Conservation (phyloP, 176 grass and related monocot genomes). For the Aegilops tauschii region DNA sequence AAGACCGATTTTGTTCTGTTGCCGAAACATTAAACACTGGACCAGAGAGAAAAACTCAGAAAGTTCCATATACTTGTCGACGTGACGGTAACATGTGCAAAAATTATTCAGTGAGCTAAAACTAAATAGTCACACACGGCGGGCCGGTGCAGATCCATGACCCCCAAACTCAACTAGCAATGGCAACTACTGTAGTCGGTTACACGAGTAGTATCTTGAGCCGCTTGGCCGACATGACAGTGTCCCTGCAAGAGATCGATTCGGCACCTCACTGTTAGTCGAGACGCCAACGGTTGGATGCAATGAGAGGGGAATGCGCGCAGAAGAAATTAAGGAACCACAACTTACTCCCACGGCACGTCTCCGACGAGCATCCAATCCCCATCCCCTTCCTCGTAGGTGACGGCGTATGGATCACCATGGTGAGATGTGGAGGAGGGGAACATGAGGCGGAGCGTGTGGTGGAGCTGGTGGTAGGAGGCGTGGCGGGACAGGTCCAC, state of each 20-base stretch:
- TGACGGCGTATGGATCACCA: constrained; percentile 20
- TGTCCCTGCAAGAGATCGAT: constrained; percentile 27
- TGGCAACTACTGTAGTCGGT: neutral
- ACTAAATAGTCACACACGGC: neutral
- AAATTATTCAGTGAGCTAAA: neutral
- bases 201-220: constrained; percentile 63
- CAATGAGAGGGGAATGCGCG: no score
- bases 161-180: neutral
- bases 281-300: no score
- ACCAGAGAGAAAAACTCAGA: no score
- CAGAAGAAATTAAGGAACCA: no score
- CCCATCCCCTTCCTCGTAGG: constrained; percentile 72
- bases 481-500: constrained; percentile 56
- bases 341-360: constrained; percentile 74
- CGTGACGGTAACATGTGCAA: no score
- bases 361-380: constrained; percentile 83
- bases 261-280: neutral
- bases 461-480: constrained; percentile 59
- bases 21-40: no score
- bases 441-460: constrained; percentile 60
- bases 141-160: neutral
- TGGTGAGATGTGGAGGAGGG: neutral
- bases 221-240: constrained; percentile 49
- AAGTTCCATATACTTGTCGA: no score
- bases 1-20: no score